Conservation (phyloP, 768 basidiomycete species). For the Rhodocollybia butyracea region DNA sequence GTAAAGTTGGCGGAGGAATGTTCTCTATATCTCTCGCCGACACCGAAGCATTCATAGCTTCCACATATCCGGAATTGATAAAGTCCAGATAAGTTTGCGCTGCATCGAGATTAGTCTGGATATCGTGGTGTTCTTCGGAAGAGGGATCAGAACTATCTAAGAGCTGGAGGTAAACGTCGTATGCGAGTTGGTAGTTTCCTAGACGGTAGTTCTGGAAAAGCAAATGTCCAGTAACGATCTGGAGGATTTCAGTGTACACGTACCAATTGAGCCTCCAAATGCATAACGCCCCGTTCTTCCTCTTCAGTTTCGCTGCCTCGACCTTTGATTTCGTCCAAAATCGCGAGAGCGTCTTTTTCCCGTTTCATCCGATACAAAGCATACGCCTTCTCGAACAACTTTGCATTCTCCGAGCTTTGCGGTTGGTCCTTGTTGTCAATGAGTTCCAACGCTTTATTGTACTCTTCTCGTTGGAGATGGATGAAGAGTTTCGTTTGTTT, state of each 20-base stretch:
- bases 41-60: slow-evolving; percentile 49
- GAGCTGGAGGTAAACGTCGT: slow-evolving; percentile 77
- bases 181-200: slow-evolving; percentile 69
- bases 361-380: slow-evolving; percentile 81
- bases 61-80: slow-evolving; percentile 66
- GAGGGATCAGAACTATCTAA: slow-evolving; percentile 73
- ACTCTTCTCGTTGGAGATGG: slow-evolving; percentile 83
- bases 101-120: slow-evolving; percentile 81
- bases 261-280: slow-evolving; percentile 89
- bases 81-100: slow-evolving; percentile 84
- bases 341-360: slow-evolving; percentile 60
- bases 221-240: slow-evolving; percentile 1
- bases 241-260: slow-evolving; percentile 22
- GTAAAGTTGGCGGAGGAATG: slow-evolving; percentile 53
- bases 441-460: slow-evolving; percentile 62
- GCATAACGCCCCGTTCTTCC: slow-evolving; percentile 61
- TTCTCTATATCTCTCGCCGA: slow-evolving; percentile 44
- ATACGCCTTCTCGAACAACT: slow-evolving; percentile 74
- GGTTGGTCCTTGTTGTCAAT: slow-evolving; percentile 27
- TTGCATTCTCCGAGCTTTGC: not conserved
- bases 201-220: slow-evolving; percentile 66
- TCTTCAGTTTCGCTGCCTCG: slow-evolving; percentile 14
- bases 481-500: slow-evolving; percentile 84
- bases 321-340: slow-evolving; percentile 48
- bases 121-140: slow-evolving; percentile 85